Evolutionary conservation across 768 basidiomycete species (phyloP).

Genomic region (Trametes villosa): DNA sequence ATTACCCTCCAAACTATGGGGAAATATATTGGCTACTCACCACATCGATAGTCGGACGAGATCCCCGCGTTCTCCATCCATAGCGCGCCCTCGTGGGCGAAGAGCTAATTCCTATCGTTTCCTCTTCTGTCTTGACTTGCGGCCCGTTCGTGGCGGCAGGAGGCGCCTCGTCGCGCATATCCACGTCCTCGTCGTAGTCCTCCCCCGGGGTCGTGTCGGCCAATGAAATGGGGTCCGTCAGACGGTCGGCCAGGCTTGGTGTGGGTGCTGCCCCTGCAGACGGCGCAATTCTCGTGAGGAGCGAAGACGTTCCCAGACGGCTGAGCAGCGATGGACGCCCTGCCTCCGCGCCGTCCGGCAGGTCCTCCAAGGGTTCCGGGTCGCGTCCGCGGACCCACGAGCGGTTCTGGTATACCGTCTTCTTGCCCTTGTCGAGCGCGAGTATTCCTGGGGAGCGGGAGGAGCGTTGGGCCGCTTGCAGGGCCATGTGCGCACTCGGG

Average conservation of each 20-base stretch:
- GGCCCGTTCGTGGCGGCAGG: neutral
- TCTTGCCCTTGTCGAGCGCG: constrained; percentile 17
- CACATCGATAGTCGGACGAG: constrained; percentile 18
- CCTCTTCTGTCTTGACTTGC: constrained; percentile 12
- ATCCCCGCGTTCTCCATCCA: constrained; percentile 1
- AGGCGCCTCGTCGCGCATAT: constrained; percentile 4
- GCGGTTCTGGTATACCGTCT: constrained; percentile 4
- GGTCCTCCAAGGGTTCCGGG: constrained; percentile 4
- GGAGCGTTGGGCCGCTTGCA: constrained; percentile 4
- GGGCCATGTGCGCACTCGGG: neutral
- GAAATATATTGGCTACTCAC: neutral
- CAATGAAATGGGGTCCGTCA: neutral
- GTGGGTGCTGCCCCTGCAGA: neutral
- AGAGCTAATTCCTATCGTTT: neutral
- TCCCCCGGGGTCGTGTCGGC: constrained; percentile 20
- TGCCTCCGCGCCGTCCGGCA: constrained; percentile 2
- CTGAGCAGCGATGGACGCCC: constrained; percentile 12
- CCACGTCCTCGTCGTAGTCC: neutral
- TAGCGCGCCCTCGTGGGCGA: neutral
- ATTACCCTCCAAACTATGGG: neutral
- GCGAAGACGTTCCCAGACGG: neutral
- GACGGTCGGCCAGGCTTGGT: neutral
- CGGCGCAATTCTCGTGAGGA: constrained; percentile 11
- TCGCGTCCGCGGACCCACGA: constrained; percentile 7
- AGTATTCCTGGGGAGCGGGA: neutral